These are phyloP conservation scores for Apophysomyces trapeziformis DNA, from an alignment of 371 early-diverging fungal species.

Conservation along the genomic window DNA sequence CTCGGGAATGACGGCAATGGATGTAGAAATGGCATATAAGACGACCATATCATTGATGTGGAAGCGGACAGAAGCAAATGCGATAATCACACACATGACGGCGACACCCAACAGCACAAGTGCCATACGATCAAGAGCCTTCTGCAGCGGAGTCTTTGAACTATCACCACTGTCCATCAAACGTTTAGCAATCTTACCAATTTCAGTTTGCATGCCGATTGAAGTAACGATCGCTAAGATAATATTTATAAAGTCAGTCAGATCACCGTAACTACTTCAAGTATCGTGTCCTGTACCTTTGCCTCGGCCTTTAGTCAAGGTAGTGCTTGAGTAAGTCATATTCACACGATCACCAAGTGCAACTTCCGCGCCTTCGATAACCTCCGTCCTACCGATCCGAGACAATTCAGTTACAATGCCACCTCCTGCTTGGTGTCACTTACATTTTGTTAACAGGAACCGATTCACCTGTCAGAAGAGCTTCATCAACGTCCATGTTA, in stretches of 20 bases:
- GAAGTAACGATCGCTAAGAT: conserved; percentile 82
- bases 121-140: conserved; percentile 68
- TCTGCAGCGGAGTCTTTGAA: conserved; percentile 74
- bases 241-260: no score
- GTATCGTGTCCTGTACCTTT: conserved; percentile 22
- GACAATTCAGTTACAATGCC: no score
- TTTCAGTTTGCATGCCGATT: conserved; percentile 89
- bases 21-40: conserved; percentile 81
- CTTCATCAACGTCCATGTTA: conserved; percentile 89
- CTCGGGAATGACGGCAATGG: conserved; percentile 95
- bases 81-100: conserved; percentile 56
- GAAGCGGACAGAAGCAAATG: conserved; percentile 61
- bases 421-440: conserved; percentile 8
- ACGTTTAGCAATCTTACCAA: conserved; percentile 89
- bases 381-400: conserved; percentile 18
- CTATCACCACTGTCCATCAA: conserved; percentile 71
- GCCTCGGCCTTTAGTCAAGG: conserved; percentile 52
- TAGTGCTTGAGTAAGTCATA: conserved; percentile 64
- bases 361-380: conserved; percentile 35
- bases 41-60: conserved; percentile 68
- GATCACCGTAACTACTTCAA: no score
- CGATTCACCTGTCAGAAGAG: conserved; percentile 84
- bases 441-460: conserved; percentile 71
- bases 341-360: conserved; percentile 68
- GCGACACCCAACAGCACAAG: conserved; percentile 63